Base-by-base conservation (phyloP, 1,284 basidiomycete species). In the Austropuccinia psidii region DNA sequence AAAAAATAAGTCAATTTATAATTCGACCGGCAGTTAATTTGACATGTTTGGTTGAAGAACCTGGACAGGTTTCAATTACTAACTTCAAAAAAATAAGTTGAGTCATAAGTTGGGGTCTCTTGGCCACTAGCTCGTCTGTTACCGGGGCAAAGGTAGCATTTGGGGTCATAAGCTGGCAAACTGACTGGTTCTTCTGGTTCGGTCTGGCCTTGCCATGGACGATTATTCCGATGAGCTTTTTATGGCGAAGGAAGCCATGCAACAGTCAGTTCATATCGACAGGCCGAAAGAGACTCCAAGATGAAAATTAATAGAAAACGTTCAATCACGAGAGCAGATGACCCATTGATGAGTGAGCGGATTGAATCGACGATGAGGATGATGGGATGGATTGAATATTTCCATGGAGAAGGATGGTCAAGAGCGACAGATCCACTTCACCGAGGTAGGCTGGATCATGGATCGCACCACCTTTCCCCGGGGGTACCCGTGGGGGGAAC, bases 61-160 rank as follows among this genome's bases (percentile, higher is more conserved):
- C 49, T 13, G 52, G 45, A 55, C 21, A 33, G 21, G 29, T 49
- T 17, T n/a, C 7, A 77, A 80, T 75, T 73, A 27, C 74, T 29
- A 29, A 80, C 79, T 76, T 80, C 79, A 43, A 79, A 80, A 8
- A 79, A 78, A 67, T 85, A 88, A 1, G 89, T 93, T 21, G 86
- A 81, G 6, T 83, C 80, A 82, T 93, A 97, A 15, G 82, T 76
- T 1, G 87, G 87, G 79, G 93, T 96, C 73, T 81, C 80, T 74
- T 86, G 81, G 0, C 91, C 93, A 6, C 87, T 88, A 0, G 89
- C 87, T n/a, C 94, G 86, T 29, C 81, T 79, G 80, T 97, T 96
- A 19, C 92, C 88, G 0, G 94, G 93, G 78, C 94, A 98, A 52
- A 97, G 86, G 80, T 93, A 95, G 80, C 94, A 98, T 47, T 84